Conservation (phyloP, 2,329 filamentous ascomycete genomes). For the Ceratocystis alfenasii region DNA sequence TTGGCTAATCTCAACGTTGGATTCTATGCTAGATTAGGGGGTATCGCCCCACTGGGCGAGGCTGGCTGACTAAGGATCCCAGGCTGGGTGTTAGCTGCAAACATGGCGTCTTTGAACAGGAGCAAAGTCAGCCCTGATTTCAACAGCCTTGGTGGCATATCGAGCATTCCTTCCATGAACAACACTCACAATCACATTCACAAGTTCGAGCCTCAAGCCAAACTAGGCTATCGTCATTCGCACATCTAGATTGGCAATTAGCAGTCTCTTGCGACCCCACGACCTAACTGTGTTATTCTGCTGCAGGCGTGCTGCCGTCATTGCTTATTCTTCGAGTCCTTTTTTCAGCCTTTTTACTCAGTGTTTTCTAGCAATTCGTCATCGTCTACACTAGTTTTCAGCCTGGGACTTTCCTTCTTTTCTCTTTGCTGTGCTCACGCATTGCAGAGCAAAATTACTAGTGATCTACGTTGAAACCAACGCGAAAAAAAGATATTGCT, state of each 20-base stretch:
- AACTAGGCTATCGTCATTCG: not conserved
- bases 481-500: not conserved
- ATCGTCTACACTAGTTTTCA: not conserved
- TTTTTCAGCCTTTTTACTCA: not conserved
- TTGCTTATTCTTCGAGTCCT: not conserved
- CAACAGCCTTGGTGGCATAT: constrained; percentile 11
- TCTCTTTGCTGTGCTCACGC: not conserved
- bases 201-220: constrained; percentile 2
- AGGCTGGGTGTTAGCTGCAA: not conserved
- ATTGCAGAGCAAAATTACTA: not conserved
- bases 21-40: not conserved
- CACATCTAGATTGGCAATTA: not conserved
- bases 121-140: constrained; percentile 19
- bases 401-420: not conserved
- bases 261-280: not conserved
- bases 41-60: not conserved
- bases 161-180: constrained; percentile 19
- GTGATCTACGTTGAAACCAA: not conserved
- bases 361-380: constrained; percentile 2
- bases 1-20: not conserved
- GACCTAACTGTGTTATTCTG: not conserved
- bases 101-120: not conserved
- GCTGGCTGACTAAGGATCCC: constrained; percentile 17
- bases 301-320: not conserved
- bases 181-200: constrained; percentile 10